Conservation (phyloP, 2,329 filamentous ascomycete species). For the Fusarium xylarioides region DNA sequence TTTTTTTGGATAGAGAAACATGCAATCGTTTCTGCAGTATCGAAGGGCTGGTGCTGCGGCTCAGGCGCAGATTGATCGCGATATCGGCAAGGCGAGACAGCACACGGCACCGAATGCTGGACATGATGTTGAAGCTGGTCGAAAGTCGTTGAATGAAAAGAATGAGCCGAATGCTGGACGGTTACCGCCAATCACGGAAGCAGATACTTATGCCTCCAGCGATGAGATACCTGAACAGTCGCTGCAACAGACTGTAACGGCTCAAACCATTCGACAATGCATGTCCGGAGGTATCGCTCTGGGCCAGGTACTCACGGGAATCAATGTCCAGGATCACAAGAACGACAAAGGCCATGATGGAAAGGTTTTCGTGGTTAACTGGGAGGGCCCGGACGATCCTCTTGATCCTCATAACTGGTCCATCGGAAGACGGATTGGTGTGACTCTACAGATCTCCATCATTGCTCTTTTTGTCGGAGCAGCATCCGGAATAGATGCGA, state of each 20-base stretch:
- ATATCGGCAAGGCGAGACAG: conserved; percentile 16
- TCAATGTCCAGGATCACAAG: conserved; percentile 44
- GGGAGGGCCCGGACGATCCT: conserved; percentile 49
- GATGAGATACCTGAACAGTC: not conserved
- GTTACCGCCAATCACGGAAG: not conserved
- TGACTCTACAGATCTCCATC: conserved; percentile 53
- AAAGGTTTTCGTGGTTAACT: conserved; percentile 46
- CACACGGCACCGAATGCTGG: not conserved
- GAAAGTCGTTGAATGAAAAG: not conserved
- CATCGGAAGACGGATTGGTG: conserved; percentile 47
- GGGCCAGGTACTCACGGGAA: conserved; percentile 44
- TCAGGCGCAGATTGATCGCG: conserved; percentile 34
- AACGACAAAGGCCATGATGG: conserved; percentile 29
- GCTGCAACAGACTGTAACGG: conserved; percentile 2
- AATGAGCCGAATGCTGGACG: not conserved
- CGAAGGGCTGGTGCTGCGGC: conserved; percentile 29
- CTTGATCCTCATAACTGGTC: conserved; percentile 58
- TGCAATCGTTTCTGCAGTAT: conserved; percentile 36
- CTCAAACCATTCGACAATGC: conserved; percentile 13
- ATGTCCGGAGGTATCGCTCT: conserved; percentile 31
- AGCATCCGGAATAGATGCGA: conserved; percentile 63
- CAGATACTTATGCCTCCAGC: not conserved
- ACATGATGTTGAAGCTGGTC: not conserved
- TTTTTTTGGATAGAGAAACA: not conserved
- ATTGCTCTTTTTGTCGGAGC: conserved; percentile 61